Base-by-base conservation (phyloP, 2,329 filamentous ascomycete species). In the Fusarium tuaranense region DNA sequence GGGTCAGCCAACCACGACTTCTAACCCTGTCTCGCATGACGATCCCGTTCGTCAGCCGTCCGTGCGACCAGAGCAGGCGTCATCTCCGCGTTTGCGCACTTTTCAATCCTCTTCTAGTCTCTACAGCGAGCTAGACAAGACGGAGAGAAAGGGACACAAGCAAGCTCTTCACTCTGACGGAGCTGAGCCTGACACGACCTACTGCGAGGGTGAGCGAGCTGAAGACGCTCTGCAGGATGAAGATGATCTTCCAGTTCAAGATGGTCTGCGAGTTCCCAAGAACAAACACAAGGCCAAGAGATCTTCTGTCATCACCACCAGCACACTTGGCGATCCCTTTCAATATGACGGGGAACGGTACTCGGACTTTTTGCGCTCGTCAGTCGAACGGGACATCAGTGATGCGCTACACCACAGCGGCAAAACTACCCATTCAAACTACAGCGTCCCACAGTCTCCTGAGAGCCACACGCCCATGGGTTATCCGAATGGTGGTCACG, bases 301-400 rank as follows among this genome's bases (percentile, higher is more conserved):
- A 71, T 48, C 76, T 63, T 73, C 81, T n/a, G 75, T 79, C 68
- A 46, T 83, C 65, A 83, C 83, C 2, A 81, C 78, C 69, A 82
- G 81, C 27, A 78, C 78, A 4, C 82, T 81, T 30, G 82, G 80
- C 1, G 86, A 88, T 46, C 86, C 84, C 0, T 88, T 88, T 78
- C 81, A 81, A 58, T 88, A 87, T 69, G 86, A 88, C 72, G 80
- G 78, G 38, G 80, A 81, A 10, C 70, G 78, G 2, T 86, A 86
- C 70, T 81, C 79, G 16, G 68, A 80, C 12, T 84, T 85, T 44
- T 73, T 87, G 10, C 79, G 82, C 9, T 78, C 82, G 5, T 79
- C 81, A 2, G 82, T 81, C 66, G 86, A 88, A 69, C 80, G 83
- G 65, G 84, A 88, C 13, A 81, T 87, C 16, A 87, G 84, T 65